Evolutionary conservation across 805 yeast genomes (phyloP).

Genomic region (Lipomyces anomalus): DNA sequence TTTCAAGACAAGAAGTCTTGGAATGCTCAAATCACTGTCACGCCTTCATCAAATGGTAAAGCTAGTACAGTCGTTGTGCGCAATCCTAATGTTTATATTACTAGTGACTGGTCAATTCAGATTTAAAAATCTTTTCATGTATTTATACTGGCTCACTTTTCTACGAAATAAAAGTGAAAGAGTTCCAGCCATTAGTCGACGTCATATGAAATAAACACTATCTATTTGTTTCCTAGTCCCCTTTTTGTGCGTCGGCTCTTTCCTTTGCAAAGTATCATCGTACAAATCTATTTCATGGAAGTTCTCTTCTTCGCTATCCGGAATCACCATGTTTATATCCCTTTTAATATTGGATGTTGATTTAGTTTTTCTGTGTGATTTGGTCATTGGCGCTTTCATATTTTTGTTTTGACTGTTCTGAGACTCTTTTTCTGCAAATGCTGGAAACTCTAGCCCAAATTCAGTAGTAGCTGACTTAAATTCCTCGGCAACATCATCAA

Average conservation of each 20-base stretch:
- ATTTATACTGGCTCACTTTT: not conserved
- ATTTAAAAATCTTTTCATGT: slow-evolving; percentile 22
- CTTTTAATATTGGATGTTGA: slow-evolving; percentile 12
- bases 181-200: too few relatives aligned
- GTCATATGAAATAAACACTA: too few relatives aligned
- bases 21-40: slow-evolving; percentile 32
- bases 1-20: slow-evolving; percentile 38
- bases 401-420: slow-evolving; percentile 25
- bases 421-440: slow-evolving; percentile 19
- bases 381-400: slow-evolving; percentile 14
- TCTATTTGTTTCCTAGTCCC: too few relatives aligned
- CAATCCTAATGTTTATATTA: slow-evolving; percentile 47
- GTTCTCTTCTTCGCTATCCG: slow-evolving; percentile 5
- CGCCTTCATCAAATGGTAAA: slow-evolving; percentile 20
- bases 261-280: too few relatives aligned
- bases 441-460: too few relatives aligned
- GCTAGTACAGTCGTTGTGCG: slow-evolving; percentile 36
- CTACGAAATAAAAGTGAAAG: not conserved
- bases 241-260: too few relatives aligned
- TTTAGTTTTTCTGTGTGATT: too few relatives aligned
- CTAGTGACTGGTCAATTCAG: slow-evolving; percentile 44
- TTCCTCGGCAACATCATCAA: too few relatives aligned
- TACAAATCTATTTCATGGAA: not conserved
- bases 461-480: too few relatives aligned
- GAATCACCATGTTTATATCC: slow-evolving; percentile 1